Percentiles rank a stretch among this genome's conserved stretches.
phyloP scores from a whole-genome alignment of 495 filamentous ascomycete species.

The Hypoxylon lienhwacheense region DNA sequence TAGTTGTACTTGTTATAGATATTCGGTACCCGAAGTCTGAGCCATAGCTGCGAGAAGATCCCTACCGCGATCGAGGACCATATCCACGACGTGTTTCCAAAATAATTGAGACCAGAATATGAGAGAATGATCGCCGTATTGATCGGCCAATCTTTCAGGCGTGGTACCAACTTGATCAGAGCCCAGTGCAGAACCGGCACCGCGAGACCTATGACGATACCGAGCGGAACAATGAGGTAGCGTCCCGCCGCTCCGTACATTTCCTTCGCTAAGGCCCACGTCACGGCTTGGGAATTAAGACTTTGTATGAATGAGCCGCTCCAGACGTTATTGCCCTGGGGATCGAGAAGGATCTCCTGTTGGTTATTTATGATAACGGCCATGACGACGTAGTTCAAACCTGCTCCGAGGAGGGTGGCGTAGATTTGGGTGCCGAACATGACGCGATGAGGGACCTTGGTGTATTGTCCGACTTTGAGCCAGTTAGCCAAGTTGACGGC shows the following conservation, averaged over 20 bases:
- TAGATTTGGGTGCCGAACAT: slow-evolving; percentile 48
- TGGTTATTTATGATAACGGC: slow-evolving; percentile 40
- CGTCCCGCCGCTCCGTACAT: slow-evolving; percentile 38
- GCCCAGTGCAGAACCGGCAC: slow-evolving; percentile 46
- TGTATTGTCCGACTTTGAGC: slow-evolving; percentile 43
- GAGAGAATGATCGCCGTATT: slow-evolving; percentile 50
- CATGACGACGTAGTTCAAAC: slow-evolving; percentile 51
- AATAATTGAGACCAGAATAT: slow-evolving; percentile 51
- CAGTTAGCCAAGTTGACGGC: slow-evolving; percentile 43
- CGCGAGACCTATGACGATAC: slow-evolving; percentile 47
- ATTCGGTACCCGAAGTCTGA: slow-evolving; percentile 52
- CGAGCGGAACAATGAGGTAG: slow-evolving; percentile 53
- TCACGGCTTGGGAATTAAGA: slow-evolving; percentile 46
- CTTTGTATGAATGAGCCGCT: slow-evolving; percentile 42
- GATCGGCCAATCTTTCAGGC: slow-evolving; percentile 37
- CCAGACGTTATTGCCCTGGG: slow-evolving; percentile 44
- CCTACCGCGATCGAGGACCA: slow-evolving; percentile 42
- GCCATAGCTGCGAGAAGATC: slow-evolving; percentile 55
- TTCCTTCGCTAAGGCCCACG: slow-evolving; percentile 49
- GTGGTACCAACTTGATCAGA: slow-evolving; percentile 41
- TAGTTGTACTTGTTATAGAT: slow-evolving; percentile 63
- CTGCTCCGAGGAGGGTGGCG: slow-evolving; percentile 46
- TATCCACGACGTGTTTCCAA: slow-evolving; percentile 48
- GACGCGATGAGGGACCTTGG: slow-evolving; percentile 49
- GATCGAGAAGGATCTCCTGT: slow-evolving; percentile 34